Evolutionary conservation across 495 filamentous ascomycete genomes (phyloP), one percentile per base, ranked within the genome.

Genomic region (Aspergillus olivimuriae): DNA sequence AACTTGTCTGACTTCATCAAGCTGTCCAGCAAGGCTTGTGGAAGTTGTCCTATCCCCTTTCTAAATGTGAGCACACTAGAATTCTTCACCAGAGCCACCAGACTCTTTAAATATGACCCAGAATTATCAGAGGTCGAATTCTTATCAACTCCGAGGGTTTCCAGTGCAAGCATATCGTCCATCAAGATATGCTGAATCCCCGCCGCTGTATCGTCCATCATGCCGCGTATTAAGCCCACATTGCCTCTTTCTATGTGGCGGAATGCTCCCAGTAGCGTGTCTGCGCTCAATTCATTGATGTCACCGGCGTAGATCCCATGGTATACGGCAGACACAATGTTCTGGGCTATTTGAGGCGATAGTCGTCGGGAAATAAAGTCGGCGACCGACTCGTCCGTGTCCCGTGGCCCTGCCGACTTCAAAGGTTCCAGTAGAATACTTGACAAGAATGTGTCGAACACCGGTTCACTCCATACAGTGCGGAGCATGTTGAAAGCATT

Each of bases 241-340:
- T 46, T 34, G 9, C 19, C 24, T 21, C 39, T 49, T 50, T 89
- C 86, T 5, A 68, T 40, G 11, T 69, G 44, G 68, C 80, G 82
- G 2, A 69, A 17, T 4, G 31, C 16, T 2, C 82, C 74, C 26
- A 87, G 52, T 4, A 89, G 49, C 3, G 78, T 78, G 48, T 76
- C 77, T 31, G 74, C 77, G 56, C 88, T 95, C 41, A 95, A 69
- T 56, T 83, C 73, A 55, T 84, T 77, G 30, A 94, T 79, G 66
- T 96, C 85, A 34, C 94, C 94, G n/a, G 89, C 94, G 53, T 90
- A 94, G 14, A 97, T 87, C 9, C 94, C 94, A 65, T 96, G 92
- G 18, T 84, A 59, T n/a, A 88, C 61, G 20, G 81, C 85, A 3
- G 87, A 94, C 2, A 82, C 57, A 2, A 96, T 18, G 50, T 94